Evolutionary conservation across 768 basidiomycete species (phyloP), one percentile per base, ranked within the genome.

Genomic region (Mycena rebaudengoi): DNA sequence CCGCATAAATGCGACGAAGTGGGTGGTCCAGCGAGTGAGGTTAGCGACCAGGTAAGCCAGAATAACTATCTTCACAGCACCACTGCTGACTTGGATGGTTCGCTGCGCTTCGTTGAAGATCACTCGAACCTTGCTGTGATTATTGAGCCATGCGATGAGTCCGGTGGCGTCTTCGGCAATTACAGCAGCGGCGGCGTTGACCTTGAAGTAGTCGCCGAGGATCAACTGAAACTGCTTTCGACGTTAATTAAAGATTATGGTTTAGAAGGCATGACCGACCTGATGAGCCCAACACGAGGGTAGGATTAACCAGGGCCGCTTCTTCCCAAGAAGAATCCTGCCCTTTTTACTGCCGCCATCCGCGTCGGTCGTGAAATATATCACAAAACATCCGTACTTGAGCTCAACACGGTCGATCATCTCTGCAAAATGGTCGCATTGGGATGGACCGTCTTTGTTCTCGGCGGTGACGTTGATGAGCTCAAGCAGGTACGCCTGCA

Each of bases 1-100:
- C 5, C 67, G 59, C 21, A 40, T 25, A 23, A 65, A 68, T 1
- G 67, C 64, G 25, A 60, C 23, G 32, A 23, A 54, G 25, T 68
- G 67, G 7, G 67, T 63, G 0, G 68, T 69, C 68, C 65, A 69
- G 2, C 68, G 65, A 4, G 68, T 69, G 8, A 69, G 55, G 37
- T 66, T 69, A 7, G 68, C 65, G 1, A 66, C 52, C 1, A 69
- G 32, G 39, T 66, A 66, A 4, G 59, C 54, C 20, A 68, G 64
- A 21, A 68, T 43, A 16, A 44, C n/a, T n/a, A n/a, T n/a, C n/a
- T n/a, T n/a, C n/a, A n/a, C n/a, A n/a, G n/a, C n/a, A n/a, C n/a
- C n/a, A n/a, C n/a, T n/a, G n/a, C n/a, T n/a, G n/a, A n/a, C n/a
- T n/a, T n/a, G n/a, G n/a, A n/a, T n/a, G n/a, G n/a, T n/a, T n/a